Base-by-base conservation (phyloP, 306 rosid species). In the Castanospermum australe region DNA sequence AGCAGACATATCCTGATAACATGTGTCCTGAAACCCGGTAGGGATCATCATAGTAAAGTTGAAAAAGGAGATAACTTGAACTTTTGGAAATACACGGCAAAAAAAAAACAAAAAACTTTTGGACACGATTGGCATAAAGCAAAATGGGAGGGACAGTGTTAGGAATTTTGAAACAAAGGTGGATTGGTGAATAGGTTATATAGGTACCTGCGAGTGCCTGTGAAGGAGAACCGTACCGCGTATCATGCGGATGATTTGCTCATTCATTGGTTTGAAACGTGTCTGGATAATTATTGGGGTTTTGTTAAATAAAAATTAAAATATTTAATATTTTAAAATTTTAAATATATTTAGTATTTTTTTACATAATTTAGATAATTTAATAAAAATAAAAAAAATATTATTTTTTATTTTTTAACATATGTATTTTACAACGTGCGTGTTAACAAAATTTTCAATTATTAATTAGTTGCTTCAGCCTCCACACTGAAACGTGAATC, bases 31-130 rank as follows among this genome's bases (percentile, higher is more conserved):
- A 10, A 36, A 36, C 81, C 51, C 18, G 22, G 32, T 38, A 22
- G 52, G 11, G 12, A 65, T 76, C 20, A 21, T 48, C 84, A 87
- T 81, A 77, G 78, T 21, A 87, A 89, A 81, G 87, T 72, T 80
- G 79, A 81, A 76, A 73, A 52, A 45, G 48, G 7, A 8, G 11
- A 4, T 18, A 55, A 24, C n/a, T 22, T 2, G 10, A 39, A 12
- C 45, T 39, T 39, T 39, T 39, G 9, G 45, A 39, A 12, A 9
- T 12, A 8, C 45, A 28, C 32, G 32, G 1, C 1, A 28, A 28
- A 0, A 39, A 39, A 39, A 9, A 39, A 39, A n/a, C n/a, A n/a
- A 39, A 39, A 63, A 70, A 70, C 71, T 82, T 63, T 48, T 45
- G 69, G 81, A 75, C 80, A 77, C 84, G 77, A 61, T 72, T 71